These are phyloP conservation scores for Leptodontidium sp. DNA, from an alignment of 2,329 filamentous ascomycete genomes.

Conservation along the genomic window DNA sequence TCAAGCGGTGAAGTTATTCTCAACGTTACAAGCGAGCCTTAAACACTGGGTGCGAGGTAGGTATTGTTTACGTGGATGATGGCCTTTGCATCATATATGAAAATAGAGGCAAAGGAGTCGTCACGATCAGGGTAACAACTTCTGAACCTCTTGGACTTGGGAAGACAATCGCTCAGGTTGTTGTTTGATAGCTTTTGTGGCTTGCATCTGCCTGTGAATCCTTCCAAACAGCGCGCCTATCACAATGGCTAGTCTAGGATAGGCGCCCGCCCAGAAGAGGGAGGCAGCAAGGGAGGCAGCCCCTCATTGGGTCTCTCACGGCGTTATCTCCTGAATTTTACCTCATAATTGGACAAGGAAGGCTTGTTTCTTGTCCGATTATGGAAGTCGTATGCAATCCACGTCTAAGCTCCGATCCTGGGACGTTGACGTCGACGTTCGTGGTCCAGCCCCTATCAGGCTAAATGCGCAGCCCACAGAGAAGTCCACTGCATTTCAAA, in stretches of 20 bases:
- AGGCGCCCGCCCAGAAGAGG: background rate
- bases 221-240: slow-evolving; percentile 11
- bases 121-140: background rate
- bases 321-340: slow-evolving; percentile 6
- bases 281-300: background rate
- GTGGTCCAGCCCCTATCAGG: slow-evolving; percentile 11
- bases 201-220: background rate
- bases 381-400: slow-evolving; percentile 4
- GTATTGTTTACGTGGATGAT: background rate
- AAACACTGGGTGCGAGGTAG: too few relatives aligned
- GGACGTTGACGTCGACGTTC: background rate
- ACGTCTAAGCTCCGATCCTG: slow-evolving; percentile 14
- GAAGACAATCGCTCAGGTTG: background rate
- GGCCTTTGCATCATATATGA: too few relatives aligned
- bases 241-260: background rate
- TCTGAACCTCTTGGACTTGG: background rate
- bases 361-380: slow-evolving; percentile 1
- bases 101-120: background rate
- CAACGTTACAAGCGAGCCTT: background rate
- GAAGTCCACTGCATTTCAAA: slow-evolving; percentile 3
- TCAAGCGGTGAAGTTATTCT: slow-evolving; percentile 6
- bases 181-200: background rate
- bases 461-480: background rate
- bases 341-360: slow-evolving; percentile 6
- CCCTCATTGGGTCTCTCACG: background rate